Evolutionary conservation across 2,329 filamentous ascomycete species (phyloP).

Genomic region (Parastagonospora avenae): DNA sequence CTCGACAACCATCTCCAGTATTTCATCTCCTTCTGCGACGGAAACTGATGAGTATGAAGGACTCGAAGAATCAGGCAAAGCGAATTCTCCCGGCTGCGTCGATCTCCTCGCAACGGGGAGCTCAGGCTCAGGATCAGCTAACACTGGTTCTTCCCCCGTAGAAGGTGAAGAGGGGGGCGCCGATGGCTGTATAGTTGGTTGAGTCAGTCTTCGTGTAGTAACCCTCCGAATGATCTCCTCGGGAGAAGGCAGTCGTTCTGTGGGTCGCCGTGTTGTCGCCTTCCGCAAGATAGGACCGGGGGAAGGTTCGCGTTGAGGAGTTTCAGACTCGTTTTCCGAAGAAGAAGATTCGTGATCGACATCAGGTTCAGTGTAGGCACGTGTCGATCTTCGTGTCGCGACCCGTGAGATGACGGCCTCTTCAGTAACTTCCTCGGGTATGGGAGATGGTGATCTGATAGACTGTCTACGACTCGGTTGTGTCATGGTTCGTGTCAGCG

Average conservation of each 20-base stretch:
- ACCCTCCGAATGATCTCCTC: background rate
- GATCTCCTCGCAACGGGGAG: background rate
- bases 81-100: background rate
- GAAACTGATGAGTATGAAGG: background rate
- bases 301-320: background rate
- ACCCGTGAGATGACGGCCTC: background rate
- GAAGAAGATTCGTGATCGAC: background rate
- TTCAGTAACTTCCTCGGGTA: background rate
- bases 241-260: background rate
- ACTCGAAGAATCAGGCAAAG: conserved; percentile 1
- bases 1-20: background rate
- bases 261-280: background rate
- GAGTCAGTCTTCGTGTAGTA: conserved; percentile 1
- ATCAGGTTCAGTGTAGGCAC: too few relatives aligned
- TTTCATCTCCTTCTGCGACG: background rate
- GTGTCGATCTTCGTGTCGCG: background rate
- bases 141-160: background rate
- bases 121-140: background rate
- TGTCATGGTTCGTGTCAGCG: background rate
- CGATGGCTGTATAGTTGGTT: background rate
- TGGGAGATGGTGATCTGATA: background rate
- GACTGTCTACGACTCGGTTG: background rate
- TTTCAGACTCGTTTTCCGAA: background rate
- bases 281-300: conserved; percentile 1
- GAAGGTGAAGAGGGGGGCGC: conserved; percentile 10